Conservation (phyloP, 192 early-diverging fungal genomes). For the Podila horticola region DNA sequence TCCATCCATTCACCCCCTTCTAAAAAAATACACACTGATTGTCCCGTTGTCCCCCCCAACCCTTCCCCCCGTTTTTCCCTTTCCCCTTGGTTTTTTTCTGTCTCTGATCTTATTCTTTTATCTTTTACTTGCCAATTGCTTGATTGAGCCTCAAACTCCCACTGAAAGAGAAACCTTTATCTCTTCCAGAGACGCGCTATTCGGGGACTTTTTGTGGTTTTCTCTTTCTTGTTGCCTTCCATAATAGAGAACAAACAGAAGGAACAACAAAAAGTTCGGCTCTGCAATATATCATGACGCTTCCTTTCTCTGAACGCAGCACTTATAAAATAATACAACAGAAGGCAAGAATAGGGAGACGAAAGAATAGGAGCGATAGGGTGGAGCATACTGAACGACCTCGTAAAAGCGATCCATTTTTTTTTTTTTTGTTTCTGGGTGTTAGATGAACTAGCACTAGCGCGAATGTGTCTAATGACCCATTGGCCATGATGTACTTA, state of each 20-base stretch:
- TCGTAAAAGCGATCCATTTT: constrained; percentile 13
- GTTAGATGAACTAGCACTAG: too few species aligned
- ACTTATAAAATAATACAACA: not conserved
- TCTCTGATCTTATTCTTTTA: constrained; percentile 17
- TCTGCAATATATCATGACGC: not conserved
- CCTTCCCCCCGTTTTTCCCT: not conserved
- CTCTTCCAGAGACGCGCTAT: not conserved
- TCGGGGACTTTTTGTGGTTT: not conserved
- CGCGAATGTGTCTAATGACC: too few species aligned
- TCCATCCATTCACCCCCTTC: too few species aligned
- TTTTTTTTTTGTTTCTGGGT: too few species aligned
- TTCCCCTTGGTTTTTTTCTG: constrained; percentile 29
- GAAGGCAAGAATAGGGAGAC: not conserved
- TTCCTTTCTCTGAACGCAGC: not conserved
- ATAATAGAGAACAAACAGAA: too few species aligned
- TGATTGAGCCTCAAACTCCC: not conserved
- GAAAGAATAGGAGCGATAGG: not conserved
- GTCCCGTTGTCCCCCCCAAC: not conserved
- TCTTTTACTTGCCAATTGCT: not conserved
- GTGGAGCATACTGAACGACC: not conserved
- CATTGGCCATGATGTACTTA: too few species aligned
- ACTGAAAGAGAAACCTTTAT: not conserved
- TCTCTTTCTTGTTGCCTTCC: too few species aligned
- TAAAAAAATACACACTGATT: too few species aligned
- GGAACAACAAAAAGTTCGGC: not conserved